Conservation (phyloP, 768 basidiomycete genomes). For the Tylopilus rubrobrunneus region DNA sequence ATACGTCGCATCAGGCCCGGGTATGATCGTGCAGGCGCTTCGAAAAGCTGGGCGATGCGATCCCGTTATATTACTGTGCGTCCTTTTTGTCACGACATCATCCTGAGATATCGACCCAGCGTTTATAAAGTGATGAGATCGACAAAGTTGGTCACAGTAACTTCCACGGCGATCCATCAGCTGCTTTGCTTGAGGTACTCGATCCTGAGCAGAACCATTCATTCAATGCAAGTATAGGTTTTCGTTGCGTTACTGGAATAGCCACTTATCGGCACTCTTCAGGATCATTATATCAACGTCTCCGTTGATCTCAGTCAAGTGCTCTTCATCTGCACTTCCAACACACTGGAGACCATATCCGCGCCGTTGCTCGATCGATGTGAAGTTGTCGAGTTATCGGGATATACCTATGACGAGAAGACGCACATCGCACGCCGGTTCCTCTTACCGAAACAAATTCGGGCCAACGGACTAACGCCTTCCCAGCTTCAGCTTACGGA, state of each 20-base stretch:
- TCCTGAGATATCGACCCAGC: background rate
- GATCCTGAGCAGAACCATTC: constrained; percentile 92
- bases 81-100: background rate
- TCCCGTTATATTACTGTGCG: constrained; percentile 69
- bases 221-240: constrained; percentile 54
- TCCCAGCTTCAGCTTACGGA: constrained; percentile 64
- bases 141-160: constrained; percentile 88
- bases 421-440: constrained; percentile 83
- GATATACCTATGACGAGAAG: constrained; percentile 90
- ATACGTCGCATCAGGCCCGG: constrained; percentile 88
- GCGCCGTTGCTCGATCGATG: constrained; percentile 86
- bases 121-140: constrained; percentile 62
- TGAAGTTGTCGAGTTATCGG: constrained; percentile 80
- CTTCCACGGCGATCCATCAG: constrained; percentile 89
- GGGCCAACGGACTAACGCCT: constrained; percentile 66
- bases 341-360: constrained; percentile 84
- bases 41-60: constrained; percentile 79
- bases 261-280: constrained; percentile 4
- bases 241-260: background rate
- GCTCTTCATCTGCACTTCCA: constrained; percentile 91
- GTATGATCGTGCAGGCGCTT: constrained; percentile 81
- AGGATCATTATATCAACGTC: constrained; percentile 92
- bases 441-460: constrained; percentile 84
- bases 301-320: constrained; percentile 86
- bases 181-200: constrained; percentile 86